A percentile compares a stretch with the other conserved stretches of the same genome.
Evolutionary conservation across 176 grass and related monocot species (phyloP).

Genomic region (Eleusine coracana): DNA sequence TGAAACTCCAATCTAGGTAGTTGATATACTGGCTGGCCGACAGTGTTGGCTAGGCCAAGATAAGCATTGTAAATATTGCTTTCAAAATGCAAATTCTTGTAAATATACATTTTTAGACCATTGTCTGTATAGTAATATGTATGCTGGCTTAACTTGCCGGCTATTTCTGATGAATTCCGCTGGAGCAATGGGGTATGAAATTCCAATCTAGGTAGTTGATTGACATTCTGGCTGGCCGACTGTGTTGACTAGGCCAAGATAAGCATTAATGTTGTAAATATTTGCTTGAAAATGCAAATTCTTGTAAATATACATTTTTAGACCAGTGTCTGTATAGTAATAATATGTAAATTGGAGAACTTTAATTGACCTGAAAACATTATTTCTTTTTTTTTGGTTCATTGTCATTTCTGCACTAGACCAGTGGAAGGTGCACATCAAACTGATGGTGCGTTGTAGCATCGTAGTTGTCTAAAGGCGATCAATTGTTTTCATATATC

Average conservation of each 20-base stretch:
- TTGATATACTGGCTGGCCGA: neutral
- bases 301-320: neutral
- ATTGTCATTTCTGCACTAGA: neutral
- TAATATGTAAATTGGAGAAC: neutral
- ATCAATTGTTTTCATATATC: neutral
- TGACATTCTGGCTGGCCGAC: neutral
- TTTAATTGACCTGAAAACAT: neutral
- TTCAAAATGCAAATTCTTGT: neutral
- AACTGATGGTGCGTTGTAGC: neutral
- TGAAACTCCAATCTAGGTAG: slow-evolving; percentile 1
- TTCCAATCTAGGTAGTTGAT: slow-evolving; percentile 11
- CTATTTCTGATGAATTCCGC: neutral
- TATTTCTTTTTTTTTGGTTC: neutral
- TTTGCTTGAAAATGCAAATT: neutral
- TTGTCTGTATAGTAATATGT: too few species aligned
- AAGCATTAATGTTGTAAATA: slow-evolving; percentile 21
- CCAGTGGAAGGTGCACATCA: neutral
- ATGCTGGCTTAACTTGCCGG: too few species aligned
- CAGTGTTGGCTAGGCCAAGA: neutral
- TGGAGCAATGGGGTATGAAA: neutral
- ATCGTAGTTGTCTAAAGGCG: neutral
- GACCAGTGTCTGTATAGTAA: neutral
- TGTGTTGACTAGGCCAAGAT: neutral
- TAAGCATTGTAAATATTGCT: slow-evolving; percentile 19
- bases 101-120: neutral